phyloP scores from a whole-genome alignment of 1,284 basidiomycete genomes.

The Heimioporus punctisporus region DNA sequence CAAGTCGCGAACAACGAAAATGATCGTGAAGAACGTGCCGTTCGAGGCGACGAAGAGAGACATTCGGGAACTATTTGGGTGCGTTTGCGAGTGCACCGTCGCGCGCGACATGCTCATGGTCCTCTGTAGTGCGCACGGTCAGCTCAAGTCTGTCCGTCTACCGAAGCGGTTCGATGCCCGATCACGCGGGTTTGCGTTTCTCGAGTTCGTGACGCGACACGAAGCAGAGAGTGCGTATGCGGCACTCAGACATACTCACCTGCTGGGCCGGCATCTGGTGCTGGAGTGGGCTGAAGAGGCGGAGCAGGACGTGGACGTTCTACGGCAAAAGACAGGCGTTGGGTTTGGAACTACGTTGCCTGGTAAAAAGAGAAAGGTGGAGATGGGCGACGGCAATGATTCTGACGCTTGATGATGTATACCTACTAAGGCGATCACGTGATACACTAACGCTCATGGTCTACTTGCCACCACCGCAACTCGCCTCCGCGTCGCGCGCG shows the following conservation, averaged over 20 bases:
- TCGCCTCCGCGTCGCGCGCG: constrained; percentile 52
- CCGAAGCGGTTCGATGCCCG: constrained; percentile 88
- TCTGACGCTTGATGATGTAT: too few relatives aligned
- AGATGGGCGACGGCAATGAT: constrained; percentile 44
- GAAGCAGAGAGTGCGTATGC: constrained; percentile 89
- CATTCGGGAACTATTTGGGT: constrained; percentile 87
- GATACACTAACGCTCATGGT: too few relatives aligned
- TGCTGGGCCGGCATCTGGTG: constrained; percentile 94
- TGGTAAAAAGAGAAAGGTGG: constrained; percentile 70
- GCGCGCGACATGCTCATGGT: neutral
- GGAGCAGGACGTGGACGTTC: constrained; percentile 69
- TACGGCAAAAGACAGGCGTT: constrained; percentile 81
- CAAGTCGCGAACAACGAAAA: constrained; percentile 77
- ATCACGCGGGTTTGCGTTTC: constrained; percentile 94
- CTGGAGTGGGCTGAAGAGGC: constrained; percentile 93
- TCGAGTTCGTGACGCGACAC: constrained; percentile 87
- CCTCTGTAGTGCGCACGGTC: constrained; percentile 75
- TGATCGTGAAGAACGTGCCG: constrained; percentile 97
- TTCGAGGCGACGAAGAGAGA: constrained; percentile 98
- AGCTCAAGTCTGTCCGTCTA: constrained; percentile 89
- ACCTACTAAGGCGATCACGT: too few relatives aligned
- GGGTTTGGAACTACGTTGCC: constrained; percentile 71
- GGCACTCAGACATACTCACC: constrained; percentile 91
- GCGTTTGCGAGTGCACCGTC: constrained; percentile 29
- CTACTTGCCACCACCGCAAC: constrained; percentile 69